A percentile compares a stretch with the other conserved stretches of the same genome.
Conservation (phyloP, 371 early-diverging fungal species). For the Lichtheimia hyalospora region DNA sequence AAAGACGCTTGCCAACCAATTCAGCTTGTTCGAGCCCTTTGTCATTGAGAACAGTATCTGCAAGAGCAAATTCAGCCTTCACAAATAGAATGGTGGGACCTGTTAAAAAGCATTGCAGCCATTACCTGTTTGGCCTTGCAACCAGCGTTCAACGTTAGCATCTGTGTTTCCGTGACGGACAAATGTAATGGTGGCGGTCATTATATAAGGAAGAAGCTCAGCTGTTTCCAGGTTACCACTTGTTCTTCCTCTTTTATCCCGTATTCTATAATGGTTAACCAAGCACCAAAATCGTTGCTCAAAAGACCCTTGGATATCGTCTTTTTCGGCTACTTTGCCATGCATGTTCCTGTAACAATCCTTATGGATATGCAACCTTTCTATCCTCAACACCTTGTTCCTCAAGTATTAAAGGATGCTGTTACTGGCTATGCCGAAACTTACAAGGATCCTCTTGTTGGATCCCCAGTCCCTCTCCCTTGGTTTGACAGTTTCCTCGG, state of each 20-base stretch:
- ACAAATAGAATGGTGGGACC: not conserved
- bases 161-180: constrained; percentile 50
- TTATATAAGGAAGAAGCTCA: not conserved
- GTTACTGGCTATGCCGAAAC: constrained; percentile 33
- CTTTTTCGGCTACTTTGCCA: constrained; percentile 56
- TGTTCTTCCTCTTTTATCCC: not conserved
- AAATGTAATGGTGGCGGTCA: constrained; percentile 26
- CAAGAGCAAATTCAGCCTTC: not conserved
- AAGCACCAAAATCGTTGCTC: constrained; percentile 8
- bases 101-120: not conserved
- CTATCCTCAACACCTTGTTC: constrained; percentile 36
- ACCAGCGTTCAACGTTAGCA: constrained; percentile 41
- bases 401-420: constrained; percentile 35
- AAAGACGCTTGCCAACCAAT: constrained; percentile 30
- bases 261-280: not conserved
- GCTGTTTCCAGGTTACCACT: not conserved
- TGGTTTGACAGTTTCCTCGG: constrained; percentile 62
- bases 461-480: constrained; percentile 15
- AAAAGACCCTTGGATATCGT: constrained; percentile 49
- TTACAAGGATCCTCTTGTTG: constrained; percentile 57
- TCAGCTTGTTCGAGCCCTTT: constrained; percentile 35
- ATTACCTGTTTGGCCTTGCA: constrained; percentile 47
- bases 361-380: constrained; percentile 51
- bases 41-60: constrained; percentile 37
- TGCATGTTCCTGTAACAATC: constrained; percentile 63